Base-by-base conservation (phyloP, 257 asterid genomes). In the Rubia yunnanensis region DNA sequence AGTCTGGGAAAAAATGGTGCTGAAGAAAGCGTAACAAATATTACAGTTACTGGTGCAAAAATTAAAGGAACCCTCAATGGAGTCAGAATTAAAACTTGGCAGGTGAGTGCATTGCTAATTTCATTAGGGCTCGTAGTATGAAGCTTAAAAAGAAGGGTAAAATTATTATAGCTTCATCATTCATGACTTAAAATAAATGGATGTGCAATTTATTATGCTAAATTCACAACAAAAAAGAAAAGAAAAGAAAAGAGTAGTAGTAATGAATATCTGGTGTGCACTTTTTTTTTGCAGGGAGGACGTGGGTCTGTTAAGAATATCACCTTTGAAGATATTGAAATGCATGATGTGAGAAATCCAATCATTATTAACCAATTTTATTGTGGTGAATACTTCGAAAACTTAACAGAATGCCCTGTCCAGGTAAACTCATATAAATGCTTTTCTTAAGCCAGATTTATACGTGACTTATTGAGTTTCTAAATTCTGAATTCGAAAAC, bases 51-150 rank as follows among this genome's bases (percentile, higher is more conserved):
- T 60, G 73, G 86, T 50, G 96, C 79, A 38, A 79, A 27, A 62
- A 36, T 94, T 22, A 69, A 65, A 20, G 96, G 92, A 72, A 84
- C 99, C n/a, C 85, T 84, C 0, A 89, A 94, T 76, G 99, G 99
- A 68, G 87, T 85, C 17, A 76, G 99, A 80, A 94, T 94, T 49
- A 94, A 94, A 80, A 86, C 88, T 53, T 94, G 99, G 99, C 95
- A 87, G 98, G 98, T 83, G 74, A 60, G 56, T 32, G 35, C 3
- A n/a, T n/a, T n/a, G n/a, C n/a, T n/a, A 38, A 38, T 10, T 38
- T 38, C 46, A 38, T 38, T n/a, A n/a, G n/a, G n/a, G n/a, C n/a
- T n/a, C n/a, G n/a, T n/a, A n/a, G n/a, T n/a, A n/a, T n/a, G n/a
- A n/a, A n/a, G n/a, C n/a, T n/a, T n/a, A n/a, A n/a, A n/a, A n/a